Base-by-base conservation (phyloP, 2,329 filamentous ascomycete genomes). In the Penicillium rolfsii region DNA sequence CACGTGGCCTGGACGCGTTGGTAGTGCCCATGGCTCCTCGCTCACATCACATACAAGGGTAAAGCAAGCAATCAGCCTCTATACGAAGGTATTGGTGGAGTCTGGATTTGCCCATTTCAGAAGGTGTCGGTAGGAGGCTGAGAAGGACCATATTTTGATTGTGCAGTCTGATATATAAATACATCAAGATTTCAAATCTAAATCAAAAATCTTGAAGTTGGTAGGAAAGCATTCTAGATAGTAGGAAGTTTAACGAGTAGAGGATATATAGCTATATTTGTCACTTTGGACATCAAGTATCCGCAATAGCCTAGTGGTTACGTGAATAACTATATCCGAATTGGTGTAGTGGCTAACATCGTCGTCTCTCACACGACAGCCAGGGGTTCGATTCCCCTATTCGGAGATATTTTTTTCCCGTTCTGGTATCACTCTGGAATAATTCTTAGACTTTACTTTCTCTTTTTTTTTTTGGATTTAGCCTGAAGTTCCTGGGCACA, bases 291-390 rank as follows among this genome's bases (percentile, higher is more conserved):
- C 35, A 53, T 19, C 35, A 28, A 40, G 1, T 16, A 26, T 14
- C 50, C 36, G 41, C 14, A 14, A 5, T 53, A 53, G 35, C 50
- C 24, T 19, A 53, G 50, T 52, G 28, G 48, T 36, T 36, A 7
- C 16, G 19, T 43, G 3, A 24, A 35, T 4, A 40, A 12, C 26
- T 8, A 12, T 3, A 28, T 70, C 66, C 66, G 65, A 64, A 72
- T 70, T 69, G 69, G 70, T 65, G 68, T 69, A 70, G 67, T 70
- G 67, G 67, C 66, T 69, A 70, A 69, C 68, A 71, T 71, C 67
- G 67, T 59, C 64, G 67, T 68, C 67, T 71, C 67, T 70, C 69
- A 71, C 69, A 68, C 69, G 64, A 59, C 67, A 71, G 67, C 66
- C 68, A 65, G 69, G 67, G 67, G 66, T 70, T 70, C 66, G 69